Base-by-base conservation (phyloP, 176 grass and related monocot species). In the Oryza australiensis region DNA sequence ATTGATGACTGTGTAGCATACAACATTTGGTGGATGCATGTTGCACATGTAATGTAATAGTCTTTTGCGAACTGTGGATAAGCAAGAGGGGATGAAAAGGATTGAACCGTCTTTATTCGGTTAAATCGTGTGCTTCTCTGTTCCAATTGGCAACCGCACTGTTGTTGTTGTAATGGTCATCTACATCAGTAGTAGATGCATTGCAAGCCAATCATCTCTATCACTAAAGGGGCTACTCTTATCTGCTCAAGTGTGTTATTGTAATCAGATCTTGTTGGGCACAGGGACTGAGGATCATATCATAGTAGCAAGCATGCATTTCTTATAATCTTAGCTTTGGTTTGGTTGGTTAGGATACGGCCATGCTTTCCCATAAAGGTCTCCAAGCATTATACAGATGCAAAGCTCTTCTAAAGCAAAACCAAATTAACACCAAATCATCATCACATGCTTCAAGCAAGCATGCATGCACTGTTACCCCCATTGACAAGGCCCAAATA, bases 321-420 rank as follows among this genome's bases (percentile, higher is more conserved):
- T 42, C 59, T 18, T 27, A 80, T 40, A 74, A 67, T 80, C 69
- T 80, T 65, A 74, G 46, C 22, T 66, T 80, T 86, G 20, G 73
- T 80, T 23, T 67, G 43, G 60, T 67, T 86, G 62, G 45, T 80
- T 64, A 81, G 70, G 79, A 81, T 86, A 68, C 29, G 70, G 72
- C 79, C 18, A 46, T 63, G 27, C 79, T 76, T 76, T 85, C 38
- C 53, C 72, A 64, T 63, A 76, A 75, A 75, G 84, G 8, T 45
- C 60, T 68, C 22, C 3, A 26, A 33, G 12, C 70, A 74, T 43
- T 66, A 67, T 76, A 51, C 40, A 78, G 20, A 66, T 65, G 13
- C 48, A 16, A 86, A 74, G 45, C 62, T 48, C 66, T 40, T 85
- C 48, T 15, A 66, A 82, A 82, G 72, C 18, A 8, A 40, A 9